Percentiles rank a stretch among this genome's conserved stretches.
phyloP scores from a whole-genome alignment of 2,329 filamentous ascomycete species.

The Aspergillus glaucus region DNA sequence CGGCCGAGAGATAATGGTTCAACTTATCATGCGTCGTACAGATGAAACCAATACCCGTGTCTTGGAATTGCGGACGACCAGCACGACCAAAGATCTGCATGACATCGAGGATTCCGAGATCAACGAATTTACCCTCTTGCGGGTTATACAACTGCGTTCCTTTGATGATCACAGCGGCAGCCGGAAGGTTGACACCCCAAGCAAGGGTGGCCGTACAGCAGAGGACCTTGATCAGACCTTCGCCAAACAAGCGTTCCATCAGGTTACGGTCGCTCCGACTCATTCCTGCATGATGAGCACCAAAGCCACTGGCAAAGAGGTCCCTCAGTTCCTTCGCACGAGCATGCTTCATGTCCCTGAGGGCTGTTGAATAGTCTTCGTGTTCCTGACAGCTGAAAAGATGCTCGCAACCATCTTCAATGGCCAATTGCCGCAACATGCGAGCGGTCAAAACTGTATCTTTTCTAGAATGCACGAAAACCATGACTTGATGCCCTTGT shows the following conservation, averaged over 20 bases:
- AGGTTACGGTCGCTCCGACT: conserved; percentile 86
- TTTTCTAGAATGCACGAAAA: conserved; percentile 94
- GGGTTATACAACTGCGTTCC: conserved; percentile 96
- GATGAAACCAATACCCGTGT: conserved; percentile 96
- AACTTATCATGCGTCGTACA: conserved; percentile 94
- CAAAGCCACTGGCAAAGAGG: conserved; percentile 81
- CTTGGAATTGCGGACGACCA: conserved; percentile 94
- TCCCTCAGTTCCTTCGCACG: conserved; percentile 84
- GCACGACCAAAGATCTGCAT: conserved; percentile 98
- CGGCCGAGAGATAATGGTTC: conserved; percentile 80
- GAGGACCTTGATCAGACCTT: conserved; percentile 91
- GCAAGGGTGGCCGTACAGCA: conserved; percentile 97
- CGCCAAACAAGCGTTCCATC: conserved; percentile 85
- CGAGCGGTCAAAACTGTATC: conserved; percentile 87
- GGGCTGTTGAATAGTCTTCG: conserved; percentile 70
- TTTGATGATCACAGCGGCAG: conserved; percentile 95
- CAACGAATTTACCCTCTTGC: conserved; percentile 92
- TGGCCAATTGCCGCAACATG: conserved; percentile 77
- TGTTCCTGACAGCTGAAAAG: conserved; percentile 77
- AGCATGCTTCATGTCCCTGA: conserved; percentile 77
- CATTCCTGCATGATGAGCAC: conserved; percentile 96
- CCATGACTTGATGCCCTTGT: conserved; percentile 94
- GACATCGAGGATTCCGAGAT: conserved; percentile 92
- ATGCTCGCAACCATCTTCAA: conserved; percentile 70
- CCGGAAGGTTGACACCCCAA: conserved; percentile 97